phyloP scores from a whole-genome alignment of 148 eudicot genomes.

The Cornus florida region DNA sequence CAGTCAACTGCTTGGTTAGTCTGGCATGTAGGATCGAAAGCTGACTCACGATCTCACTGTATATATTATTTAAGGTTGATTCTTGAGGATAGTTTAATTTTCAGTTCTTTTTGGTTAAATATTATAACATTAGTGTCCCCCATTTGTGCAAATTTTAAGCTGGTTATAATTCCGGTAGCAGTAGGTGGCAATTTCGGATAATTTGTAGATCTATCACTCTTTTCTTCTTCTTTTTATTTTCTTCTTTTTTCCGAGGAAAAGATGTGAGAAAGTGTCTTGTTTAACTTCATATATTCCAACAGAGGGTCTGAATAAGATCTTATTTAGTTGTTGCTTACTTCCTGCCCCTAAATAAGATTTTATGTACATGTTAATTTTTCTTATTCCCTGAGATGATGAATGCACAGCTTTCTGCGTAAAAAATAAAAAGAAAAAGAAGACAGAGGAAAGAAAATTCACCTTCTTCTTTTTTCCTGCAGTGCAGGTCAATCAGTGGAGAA shows the following conservation, averaged over 20 bases:
- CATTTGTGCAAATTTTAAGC: neutral
- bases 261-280: neutral
- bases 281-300: neutral
- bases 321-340: neutral
- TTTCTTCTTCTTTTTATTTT: too few species aligned
- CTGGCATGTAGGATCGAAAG: neutral
- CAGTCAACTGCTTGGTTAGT: neutral
- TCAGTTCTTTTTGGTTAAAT: neutral
- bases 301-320: neutral
- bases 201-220: neutral
- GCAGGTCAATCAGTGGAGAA: conserved; percentile 82
- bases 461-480: conserved; percentile 56
- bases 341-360: neutral
- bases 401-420: too few species aligned
- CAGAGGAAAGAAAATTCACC: conserved; percentile 21
- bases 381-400: conserved; percentile 7
- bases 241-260: neutral
- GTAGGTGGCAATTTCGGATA: neutral
- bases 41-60: neutral
- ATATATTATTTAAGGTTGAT: neutral
- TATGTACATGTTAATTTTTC: neutral
- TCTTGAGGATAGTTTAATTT: neutral
- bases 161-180: neutral
- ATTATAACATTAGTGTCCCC: neutral
- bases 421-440: too few species aligned